phyloP scores from a whole-genome alignment of 2,329 filamentous ascomycete species.

The Aspergillus vadensis region DNA sequence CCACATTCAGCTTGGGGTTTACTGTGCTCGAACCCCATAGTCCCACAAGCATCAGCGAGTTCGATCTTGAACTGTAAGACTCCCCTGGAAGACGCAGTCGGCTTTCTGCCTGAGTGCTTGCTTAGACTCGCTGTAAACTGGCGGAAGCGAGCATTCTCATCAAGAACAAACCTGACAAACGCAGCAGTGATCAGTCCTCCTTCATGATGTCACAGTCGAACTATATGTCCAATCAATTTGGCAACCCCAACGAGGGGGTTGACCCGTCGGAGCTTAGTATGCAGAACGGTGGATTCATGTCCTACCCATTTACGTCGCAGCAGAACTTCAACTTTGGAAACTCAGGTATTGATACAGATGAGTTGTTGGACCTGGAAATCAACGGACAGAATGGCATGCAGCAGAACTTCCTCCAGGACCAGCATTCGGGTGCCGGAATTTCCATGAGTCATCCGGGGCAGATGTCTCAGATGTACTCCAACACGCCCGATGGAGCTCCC shows the following conservation, averaged over 20 bases:
- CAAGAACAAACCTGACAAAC: constrained; percentile 68
- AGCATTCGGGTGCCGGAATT: constrained; percentile 54
- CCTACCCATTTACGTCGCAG: constrained; percentile 62
- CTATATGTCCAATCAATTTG: constrained; percentile 59
- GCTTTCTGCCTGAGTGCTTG: constrained; percentile 15
- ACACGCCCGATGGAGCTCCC: constrained; percentile 86
- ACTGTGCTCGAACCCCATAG: not conserved
- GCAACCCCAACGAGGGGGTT: constrained; percentile 61
- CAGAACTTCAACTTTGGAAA: constrained; percentile 76
- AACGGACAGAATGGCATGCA: constrained; percentile 43
- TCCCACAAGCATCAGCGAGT: constrained; percentile 1
- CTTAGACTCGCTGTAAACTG: constrained; percentile 43
- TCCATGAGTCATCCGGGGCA: constrained; percentile 68
- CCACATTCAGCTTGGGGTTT: not conserved
- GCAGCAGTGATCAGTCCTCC: constrained; percentile 54
- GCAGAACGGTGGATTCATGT: constrained; percentile 55
- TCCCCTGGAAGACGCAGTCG: constrained; percentile 15
- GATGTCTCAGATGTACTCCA: constrained; percentile 76
- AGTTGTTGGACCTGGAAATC: constrained; percentile 69
- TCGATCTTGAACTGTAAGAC: constrained; percentile 24
- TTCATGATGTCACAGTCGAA: constrained; percentile 54
- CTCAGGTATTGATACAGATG: constrained; percentile 82
- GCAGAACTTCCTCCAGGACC: constrained; percentile 51
- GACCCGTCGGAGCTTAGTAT: constrained; percentile 85
- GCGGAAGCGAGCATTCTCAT: constrained; percentile 63